phyloP scores from a whole-genome alignment of 352 stramenopile genomes.

The Phytophthora citrophthora region DNA sequence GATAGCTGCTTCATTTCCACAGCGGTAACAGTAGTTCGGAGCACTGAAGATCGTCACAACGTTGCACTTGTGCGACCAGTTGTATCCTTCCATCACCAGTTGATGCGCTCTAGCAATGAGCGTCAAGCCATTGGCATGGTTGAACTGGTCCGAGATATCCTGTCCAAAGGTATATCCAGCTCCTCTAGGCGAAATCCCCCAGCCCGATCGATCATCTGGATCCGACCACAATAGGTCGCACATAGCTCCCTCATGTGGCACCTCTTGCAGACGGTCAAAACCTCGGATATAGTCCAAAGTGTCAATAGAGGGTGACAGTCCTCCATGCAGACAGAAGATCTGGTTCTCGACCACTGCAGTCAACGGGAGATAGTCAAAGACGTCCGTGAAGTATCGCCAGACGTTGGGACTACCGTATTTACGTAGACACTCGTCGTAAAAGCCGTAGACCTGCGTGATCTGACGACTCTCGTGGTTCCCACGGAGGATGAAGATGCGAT shows the following conservation, averaged over 20 bases:
- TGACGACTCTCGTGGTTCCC: slow-evolving; percentile 85
- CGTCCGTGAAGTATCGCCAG: slow-evolving; percentile 98
- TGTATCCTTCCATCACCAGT: slow-evolving; percentile 89
- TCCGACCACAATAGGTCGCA: slow-evolving; percentile 99
- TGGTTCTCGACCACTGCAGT: slow-evolving; percentile 99
- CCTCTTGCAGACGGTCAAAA: slow-evolving; percentile 91
- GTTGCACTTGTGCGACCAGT: slow-evolving; percentile 96
- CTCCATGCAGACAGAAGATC: slow-evolving; percentile 99
- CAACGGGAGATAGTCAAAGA: slow-evolving; percentile 94
- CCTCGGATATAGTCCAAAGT: slow-evolving; percentile 94
- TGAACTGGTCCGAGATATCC: slow-evolving; percentile 98
- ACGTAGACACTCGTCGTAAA: slow-evolving; percentile 76
- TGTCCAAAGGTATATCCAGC: slow-evolving; percentile 98
- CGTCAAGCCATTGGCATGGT: slow-evolving; percentile 97
- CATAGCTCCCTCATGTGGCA: slow-evolving; percentile 95
- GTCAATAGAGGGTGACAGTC: slow-evolving; percentile 95
- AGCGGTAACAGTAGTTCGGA: slow-evolving; percentile 99
- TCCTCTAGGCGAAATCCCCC: slow-evolving; percentile 98
- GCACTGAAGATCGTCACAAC: slow-evolving; percentile 99
- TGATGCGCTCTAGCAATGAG: slow-evolving; percentile 98
- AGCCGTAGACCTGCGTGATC: slow-evolving; percentile 89
- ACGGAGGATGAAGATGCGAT: slow-evolving; percentile 85
- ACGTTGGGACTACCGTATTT: slow-evolving; percentile 99
- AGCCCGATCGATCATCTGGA: slow-evolving; percentile 98
- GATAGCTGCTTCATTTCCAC: slow-evolving; percentile 98